Percentiles rank a stretch among this genome's conserved stretches.
Evolutionary conservation across 495 filamentous ascomycete genomes (phyloP).

Genomic region (Tuber magnatum): DNA sequence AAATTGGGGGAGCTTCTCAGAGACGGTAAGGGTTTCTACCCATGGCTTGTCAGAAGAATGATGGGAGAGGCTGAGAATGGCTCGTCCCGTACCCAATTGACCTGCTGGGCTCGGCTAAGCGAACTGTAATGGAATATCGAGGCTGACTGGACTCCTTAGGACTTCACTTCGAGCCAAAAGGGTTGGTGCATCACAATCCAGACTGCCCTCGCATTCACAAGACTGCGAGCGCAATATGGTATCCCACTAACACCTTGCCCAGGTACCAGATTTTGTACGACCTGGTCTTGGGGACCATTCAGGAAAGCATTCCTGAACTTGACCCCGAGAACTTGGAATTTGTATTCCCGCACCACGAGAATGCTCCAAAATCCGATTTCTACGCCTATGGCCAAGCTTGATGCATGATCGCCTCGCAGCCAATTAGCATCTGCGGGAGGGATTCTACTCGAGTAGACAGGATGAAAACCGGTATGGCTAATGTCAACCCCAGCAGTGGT

Average conservation of each 20-base stretch:
- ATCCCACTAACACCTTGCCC: slow-evolving; percentile 1
- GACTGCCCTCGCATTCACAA: neutral
- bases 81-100: neutral
- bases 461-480: neutral
- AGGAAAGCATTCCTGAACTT: slow-evolving; percentile 54
- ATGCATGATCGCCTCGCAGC: neutral
- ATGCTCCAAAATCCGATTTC: slow-evolving; percentile 25
- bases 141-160: slow-evolving; percentile 43
- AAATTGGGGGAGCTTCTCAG: slow-evolving; percentile 50
- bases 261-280: slow-evolving; percentile 54
- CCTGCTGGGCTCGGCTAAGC: neutral
- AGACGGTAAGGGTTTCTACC: slow-evolving; percentile 50
- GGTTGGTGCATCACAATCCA: slow-evolving; percentile 28
- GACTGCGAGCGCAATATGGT: neutral
- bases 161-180: slow-evolving; percentile 57
- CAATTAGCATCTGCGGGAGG: neutral
- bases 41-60: neutral
- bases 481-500: neutral
- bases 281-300: slow-evolving; percentile 51
- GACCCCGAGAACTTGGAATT: slow-evolving; percentile 49
- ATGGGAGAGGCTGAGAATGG: slow-evolving; percentile 5
- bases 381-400: neutral
- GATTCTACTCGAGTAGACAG: neutral
- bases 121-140: neutral
- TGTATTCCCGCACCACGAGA: slow-evolving; percentile 52